Percentiles rank a stretch among this genome's conserved stretches.
Evolutionary conservation across 2,329 filamentous ascomycete species (phyloP).

Genomic region (Botrytis porri): DNA sequence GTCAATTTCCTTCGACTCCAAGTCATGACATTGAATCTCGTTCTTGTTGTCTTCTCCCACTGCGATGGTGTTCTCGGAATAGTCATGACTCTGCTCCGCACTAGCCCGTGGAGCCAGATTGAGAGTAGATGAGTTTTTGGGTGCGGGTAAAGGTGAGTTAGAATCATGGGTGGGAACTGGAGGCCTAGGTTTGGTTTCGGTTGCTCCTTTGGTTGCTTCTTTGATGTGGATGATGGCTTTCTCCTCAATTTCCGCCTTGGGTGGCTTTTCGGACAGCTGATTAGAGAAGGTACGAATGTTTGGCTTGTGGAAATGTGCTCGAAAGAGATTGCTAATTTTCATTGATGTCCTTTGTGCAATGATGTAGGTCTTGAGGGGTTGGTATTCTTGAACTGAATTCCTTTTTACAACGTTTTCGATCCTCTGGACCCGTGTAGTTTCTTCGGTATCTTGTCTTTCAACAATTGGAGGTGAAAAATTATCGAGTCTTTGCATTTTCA

Average conservation of each 20-base stretch:
- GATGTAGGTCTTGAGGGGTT: background rate
- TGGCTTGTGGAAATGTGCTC: background rate
- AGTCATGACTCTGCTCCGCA: too few relatives aligned
- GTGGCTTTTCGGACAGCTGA: background rate
- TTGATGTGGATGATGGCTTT: too few relatives aligned
- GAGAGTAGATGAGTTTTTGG: background rate
- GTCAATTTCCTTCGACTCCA: too few relatives aligned
- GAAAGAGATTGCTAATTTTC: background rate
- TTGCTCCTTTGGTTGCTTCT: background rate
- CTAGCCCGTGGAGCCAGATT: background rate
- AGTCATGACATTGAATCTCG: background rate
- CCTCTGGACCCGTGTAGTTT: background rate
- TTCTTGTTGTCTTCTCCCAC: background rate
- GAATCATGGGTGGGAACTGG: background rate
- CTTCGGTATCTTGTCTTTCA: fast-evolving
- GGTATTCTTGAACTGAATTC: background rate
- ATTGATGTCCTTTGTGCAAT: background rate
- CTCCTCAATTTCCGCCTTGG: background rate
- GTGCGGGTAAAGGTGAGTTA: background rate
- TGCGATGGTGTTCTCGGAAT: too few relatives aligned
- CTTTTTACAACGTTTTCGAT: background rate
- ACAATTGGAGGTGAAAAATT: too few relatives aligned
- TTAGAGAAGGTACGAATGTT: background rate
- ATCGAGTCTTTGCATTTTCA: background rate
- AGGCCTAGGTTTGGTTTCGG: background rate